A percentile compares a stretch with the other conserved stretches of the same genome.
Conservation (phyloP, 768 basidiomycete species). For the Mycena filopes region DNA sequence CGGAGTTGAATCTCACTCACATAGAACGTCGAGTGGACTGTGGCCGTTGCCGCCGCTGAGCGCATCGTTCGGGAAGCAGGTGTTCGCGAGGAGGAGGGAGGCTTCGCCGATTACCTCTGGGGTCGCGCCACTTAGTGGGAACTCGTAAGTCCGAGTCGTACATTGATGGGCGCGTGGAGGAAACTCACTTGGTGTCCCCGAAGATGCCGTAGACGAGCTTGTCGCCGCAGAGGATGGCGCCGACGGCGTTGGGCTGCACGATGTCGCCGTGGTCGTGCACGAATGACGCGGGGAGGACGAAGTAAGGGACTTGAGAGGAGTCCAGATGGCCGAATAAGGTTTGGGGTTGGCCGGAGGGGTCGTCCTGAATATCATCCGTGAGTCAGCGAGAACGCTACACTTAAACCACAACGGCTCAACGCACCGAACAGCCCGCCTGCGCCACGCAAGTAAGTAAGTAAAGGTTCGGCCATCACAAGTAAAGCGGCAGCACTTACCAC, state of each 20-base stretch:
- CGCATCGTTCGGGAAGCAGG: background rate
- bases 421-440: background rate
- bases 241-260: background rate
- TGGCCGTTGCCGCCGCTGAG: background rate
- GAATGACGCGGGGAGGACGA: background rate
- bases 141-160: too few species aligned
- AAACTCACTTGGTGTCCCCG: background rate
- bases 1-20: background rate
- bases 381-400: background rate
- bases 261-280: background rate
- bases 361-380: background rate
- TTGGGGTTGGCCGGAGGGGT: background rate
- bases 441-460: background rate
- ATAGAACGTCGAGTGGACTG: background rate
- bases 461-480: background rate
- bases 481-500: background rate
- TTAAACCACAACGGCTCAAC: background rate
- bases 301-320: background rate
- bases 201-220: background rate
- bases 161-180: too few species aligned
- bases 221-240: background rate
- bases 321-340: background rate
- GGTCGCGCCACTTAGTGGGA: background rate
- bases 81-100: background rate
- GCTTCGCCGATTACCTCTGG: conserved; percentile 2